These are phyloP conservation scores for Carex pumila DNA, from an alignment of 176 grass and related monocot genomes.

Conservation along the genomic window DNA sequence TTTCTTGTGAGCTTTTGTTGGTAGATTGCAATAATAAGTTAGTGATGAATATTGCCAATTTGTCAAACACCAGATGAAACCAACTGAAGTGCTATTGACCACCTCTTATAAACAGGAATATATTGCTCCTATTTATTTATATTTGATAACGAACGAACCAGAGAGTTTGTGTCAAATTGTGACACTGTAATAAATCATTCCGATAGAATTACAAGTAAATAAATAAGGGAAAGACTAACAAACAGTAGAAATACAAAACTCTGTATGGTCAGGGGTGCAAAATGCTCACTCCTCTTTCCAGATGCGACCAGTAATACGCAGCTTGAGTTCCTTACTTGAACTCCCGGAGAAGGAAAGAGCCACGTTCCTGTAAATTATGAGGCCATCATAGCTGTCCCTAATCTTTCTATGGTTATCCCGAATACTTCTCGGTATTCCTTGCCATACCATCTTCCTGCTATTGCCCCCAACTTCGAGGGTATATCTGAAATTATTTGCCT, in stretches of 20 bases:
- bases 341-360: slow-evolving; percentile 6
- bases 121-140: background rate
- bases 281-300: slow-evolving; percentile 21
- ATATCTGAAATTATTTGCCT: slow-evolving; percentile 25
- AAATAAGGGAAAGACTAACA: background rate
- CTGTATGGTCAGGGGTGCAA: background rate
- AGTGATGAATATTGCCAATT: background rate
- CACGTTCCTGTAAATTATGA: slow-evolving; percentile 15
- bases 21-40: background rate
- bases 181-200: background rate
- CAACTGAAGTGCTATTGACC: background rate
- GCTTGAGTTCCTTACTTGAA: slow-evolving; percentile 5
- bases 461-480: slow-evolving; percentile 21
- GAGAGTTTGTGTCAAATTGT: background rate
- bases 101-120: background rate
- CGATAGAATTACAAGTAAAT: slow-evolving; percentile 2
- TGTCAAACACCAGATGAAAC: background rate
- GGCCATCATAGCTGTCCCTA: slow-evolving; percentile 23
- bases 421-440: slow-evolving; percentile 27
- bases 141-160: background rate
- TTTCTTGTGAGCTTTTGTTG: background rate
- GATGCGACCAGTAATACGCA: slow-evolving; percentile 16
- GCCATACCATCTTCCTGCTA: slow-evolving; percentile 22
- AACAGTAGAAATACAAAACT: background rate
- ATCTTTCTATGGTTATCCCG: slow-evolving; percentile 21